Evolutionary conservation across 2,329 filamentous ascomycete species (phyloP), one percentile per base, ranked within the genome.

Genomic region (Fusarium multiceps): DNA sequence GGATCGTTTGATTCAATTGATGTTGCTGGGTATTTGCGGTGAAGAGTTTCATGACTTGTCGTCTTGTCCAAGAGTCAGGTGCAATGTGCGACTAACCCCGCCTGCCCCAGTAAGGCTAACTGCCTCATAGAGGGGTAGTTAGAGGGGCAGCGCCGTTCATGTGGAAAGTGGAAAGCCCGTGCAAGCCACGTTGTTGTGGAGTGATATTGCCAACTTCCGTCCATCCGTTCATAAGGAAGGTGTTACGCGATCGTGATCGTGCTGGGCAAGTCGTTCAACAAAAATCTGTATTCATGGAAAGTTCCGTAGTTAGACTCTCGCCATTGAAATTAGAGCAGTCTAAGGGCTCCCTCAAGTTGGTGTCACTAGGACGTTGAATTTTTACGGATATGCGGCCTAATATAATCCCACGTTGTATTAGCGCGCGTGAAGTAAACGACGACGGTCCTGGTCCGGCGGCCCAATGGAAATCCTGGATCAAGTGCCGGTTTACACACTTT

Each of bases 21-120:
- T 59, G 41, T 41, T 45, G 14, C 34, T 32, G 21, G 48, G 40
- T 27, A 18, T 63, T 65, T 63, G 58, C 43, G 43, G 61, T 56
- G 58, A 32, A 45, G 42, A 65, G 43, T 30, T 62, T 55, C 21
- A 30, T 43, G 34, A 32, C 37, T 45, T 61, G 55, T 40, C 25
- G 34, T 30, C 25, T 57, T 49, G 20, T 43, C 20, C 21, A 46
- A 21, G 27, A 55, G 61, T 61, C 62, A 66, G 47, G 63, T 53
- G 48, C 32, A 34, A 27, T 28, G 43, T 20, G 43, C 43, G 25
- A 47, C 45, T 47, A 27, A 45, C 16, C 55, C 62, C 59, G n/a
- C 45, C 45, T 63, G 32, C 56, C 45, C 41, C 21, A 47, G 46
- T 47, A 65, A 21, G 60, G 34, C 34, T n/a, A 37, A 37, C 34